Percentiles rank a stretch among this genome's conserved stretches.
Evolutionary conservation across 2,329 filamentous ascomycete species (phyloP).

Genomic region (Botrytis squamosa): DNA sequence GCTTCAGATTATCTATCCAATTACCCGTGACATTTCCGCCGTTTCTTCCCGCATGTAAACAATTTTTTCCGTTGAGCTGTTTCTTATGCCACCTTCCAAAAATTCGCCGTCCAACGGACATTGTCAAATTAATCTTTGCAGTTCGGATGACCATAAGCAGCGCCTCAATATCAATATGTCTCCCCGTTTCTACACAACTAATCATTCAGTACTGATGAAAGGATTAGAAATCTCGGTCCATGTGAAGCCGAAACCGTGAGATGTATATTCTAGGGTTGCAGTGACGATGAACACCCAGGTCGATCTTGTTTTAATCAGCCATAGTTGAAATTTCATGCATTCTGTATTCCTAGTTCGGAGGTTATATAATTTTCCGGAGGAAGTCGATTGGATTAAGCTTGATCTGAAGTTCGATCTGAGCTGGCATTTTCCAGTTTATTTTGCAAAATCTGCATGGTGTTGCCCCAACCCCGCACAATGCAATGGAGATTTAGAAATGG

Average conservation of each 20-base stretch:
- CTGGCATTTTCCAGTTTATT: not conserved
- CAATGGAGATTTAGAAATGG: not conserved
- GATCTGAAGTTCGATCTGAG: not conserved
- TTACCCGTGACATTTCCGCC: not conserved
- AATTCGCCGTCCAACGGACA: not conserved
- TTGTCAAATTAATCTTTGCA: not conserved
- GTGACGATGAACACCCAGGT: not conserved
- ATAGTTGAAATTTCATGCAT: not conserved
- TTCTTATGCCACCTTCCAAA: not conserved
- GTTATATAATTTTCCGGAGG: not conserved
- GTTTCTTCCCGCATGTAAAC: not conserved
- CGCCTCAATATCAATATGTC: not conserved
- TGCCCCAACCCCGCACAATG: not conserved
- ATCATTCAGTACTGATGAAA: not conserved
- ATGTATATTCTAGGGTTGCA: not conserved
- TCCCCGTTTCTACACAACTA: not conserved
- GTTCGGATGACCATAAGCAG: not conserved
- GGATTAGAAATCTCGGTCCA: not conserved
- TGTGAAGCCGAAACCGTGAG: slow-evolving; percentile 2
- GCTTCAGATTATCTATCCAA: not conserved
- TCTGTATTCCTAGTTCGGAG: not conserved
- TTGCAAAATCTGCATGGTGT: not conserved
- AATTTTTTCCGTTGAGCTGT: not conserved
- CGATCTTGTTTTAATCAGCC: not conserved
- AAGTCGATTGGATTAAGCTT: not conserved